Percentiles rank a stretch among this genome's conserved stretches.
These are phyloP conservation scores for Ensete ventricosum DNA, from an alignment of 176 grass and related monocot genomes.

Conservation along the genomic window DNA sequence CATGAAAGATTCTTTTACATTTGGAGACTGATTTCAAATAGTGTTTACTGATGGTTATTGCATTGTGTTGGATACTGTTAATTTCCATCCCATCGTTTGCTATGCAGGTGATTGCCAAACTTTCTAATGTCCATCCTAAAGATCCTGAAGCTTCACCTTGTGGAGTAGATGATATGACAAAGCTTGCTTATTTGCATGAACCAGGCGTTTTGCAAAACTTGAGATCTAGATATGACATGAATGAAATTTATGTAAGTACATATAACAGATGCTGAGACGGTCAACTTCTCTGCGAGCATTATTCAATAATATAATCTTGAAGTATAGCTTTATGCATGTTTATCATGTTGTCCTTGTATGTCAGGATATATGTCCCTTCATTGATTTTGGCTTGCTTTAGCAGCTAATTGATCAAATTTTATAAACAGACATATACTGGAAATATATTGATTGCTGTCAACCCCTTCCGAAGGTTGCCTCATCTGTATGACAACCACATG, in stretches of 20 bases:
- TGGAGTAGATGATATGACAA: conserved; percentile 99
- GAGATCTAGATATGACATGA: conserved; percentile 95
- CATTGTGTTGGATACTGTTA: neutral
- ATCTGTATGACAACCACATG: conserved; percentile 90
- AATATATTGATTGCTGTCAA: conserved; percentile 97
- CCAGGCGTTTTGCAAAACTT: conserved; percentile 94
- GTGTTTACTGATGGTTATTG: neutral
- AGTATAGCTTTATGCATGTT: neutral
- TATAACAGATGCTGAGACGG: neutral
- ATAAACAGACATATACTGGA: conserved; percentile 77
- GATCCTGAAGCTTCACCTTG: conserved; percentile 88
- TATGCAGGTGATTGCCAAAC: conserved; percentile 55
- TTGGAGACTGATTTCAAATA: neutral
- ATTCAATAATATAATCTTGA: too few relatives aligned
- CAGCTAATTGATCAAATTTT: conserved; percentile 25
- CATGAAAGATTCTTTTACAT: neutral
- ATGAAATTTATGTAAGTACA: conserved; percentile 93
- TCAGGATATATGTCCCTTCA: neutral
- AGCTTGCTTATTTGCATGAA: conserved; percentile 92
- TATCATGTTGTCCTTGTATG: neutral
- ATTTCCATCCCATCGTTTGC: neutral
- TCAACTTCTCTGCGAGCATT: neutral
- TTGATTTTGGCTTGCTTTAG: neutral
- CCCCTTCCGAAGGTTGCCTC: conserved; percentile 86
- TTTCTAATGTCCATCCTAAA: conserved; percentile 54